Base-by-base conservation (phyloP, 768 basidiomycete species). In the Mycena rebaudengoi region DNA sequence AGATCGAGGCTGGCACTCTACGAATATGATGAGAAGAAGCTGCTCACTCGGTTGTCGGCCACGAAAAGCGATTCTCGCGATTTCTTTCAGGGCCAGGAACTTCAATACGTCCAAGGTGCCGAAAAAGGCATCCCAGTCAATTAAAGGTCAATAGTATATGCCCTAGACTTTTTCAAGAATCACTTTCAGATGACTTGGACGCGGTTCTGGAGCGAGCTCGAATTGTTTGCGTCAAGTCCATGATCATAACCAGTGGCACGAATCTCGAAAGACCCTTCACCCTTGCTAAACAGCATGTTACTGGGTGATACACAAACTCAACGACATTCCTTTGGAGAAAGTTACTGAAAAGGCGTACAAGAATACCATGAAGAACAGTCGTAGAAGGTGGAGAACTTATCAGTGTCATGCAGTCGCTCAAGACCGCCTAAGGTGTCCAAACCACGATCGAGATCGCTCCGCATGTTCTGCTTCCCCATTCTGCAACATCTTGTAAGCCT, bases 181-280 rank as follows among this genome's bases (percentile, higher is more conserved):
- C n/a, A n/a, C n/a, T 40, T 56, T 33, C 70, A 88, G 90, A 91
- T 69, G 92, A 95, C 70, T 76, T 94, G 8, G 77, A 81, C 16
- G 77, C 78, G 16, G 79, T 95, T 65, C 69, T 93, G 12, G 74
- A 77, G 18, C 83, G 93, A 55, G 83, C 89, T 0, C 76, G 76
- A 33, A 73, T 73, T 7, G 88, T 88, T 4, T 90, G 91, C 0
- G 86, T 94, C 16, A 82, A 83, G 64, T 84, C 84, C 20, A 88
- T 92, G 81, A 86, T 95, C 70, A 85, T 95, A 46, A 94, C 93
- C n/a, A n/a, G n/a, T 2, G 92, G 93, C 0, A 88, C 6, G 92
- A 94, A 69, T 90, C 89, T 11, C 75, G 76, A 59, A 74, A 83
- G 7, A 91, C n/a, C 91, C 0, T 63, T 94, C 44, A 71, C 75